These are phyloP conservation scores for Penicillium paxilli DNA, from an alignment of 495 filamentous ascomycete genomes.

Conservation along the genomic window DNA sequence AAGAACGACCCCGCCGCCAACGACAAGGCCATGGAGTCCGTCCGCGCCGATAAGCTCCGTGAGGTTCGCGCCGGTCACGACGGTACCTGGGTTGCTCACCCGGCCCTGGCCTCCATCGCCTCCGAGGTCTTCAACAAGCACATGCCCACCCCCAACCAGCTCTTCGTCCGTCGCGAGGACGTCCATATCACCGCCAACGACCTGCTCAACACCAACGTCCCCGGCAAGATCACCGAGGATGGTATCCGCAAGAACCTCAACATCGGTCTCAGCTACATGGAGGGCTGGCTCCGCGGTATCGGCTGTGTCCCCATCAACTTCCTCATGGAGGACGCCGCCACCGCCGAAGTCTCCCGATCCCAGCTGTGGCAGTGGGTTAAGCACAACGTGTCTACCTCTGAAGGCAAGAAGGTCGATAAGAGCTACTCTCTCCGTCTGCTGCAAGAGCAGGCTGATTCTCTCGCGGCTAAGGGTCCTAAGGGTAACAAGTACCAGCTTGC, in stretches of 20 bases:
- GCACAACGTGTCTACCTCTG: slow-evolving; percentile 81
- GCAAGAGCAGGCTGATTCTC: slow-evolving; percentile 77
- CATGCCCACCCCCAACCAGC: slow-evolving; percentile 99
- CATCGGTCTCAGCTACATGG: slow-evolving; percentile 98
- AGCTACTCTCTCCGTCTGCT: slow-evolving; percentile 83
- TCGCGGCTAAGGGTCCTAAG: slow-evolving; percentile 74
- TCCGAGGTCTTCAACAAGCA: slow-evolving; percentile 95
- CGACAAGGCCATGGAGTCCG: slow-evolving; percentile 90
- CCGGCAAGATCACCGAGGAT: slow-evolving; percentile 89
- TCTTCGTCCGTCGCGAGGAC: slow-evolving; percentile 87
- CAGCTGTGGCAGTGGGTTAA: slow-evolving; percentile 96
- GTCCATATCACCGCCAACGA: slow-evolving; percentile 85
- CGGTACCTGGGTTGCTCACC: slow-evolving; percentile 96
- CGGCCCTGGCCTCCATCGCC: slow-evolving; percentile 86
- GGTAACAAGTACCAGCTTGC: slow-evolving; percentile 92
- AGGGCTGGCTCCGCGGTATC: slow-evolving; percentile 92
- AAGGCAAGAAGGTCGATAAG: slow-evolving; percentile 94
- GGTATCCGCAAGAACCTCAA: slow-evolving; percentile 98
- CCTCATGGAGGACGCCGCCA: slow-evolving; percentile 99
- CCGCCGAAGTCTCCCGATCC: slow-evolving; percentile 87
- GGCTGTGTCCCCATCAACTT: slow-evolving; percentile 98
- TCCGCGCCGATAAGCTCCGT: slow-evolving; percentile 92
- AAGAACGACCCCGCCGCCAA: slow-evolving; percentile 90
- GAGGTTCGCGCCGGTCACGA: slow-evolving; percentile 96
- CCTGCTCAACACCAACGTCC: slow-evolving; percentile 97